Conservation (phyloP, 1,139 yeast genomes). For the Arxiozyma telluris region DNA sequence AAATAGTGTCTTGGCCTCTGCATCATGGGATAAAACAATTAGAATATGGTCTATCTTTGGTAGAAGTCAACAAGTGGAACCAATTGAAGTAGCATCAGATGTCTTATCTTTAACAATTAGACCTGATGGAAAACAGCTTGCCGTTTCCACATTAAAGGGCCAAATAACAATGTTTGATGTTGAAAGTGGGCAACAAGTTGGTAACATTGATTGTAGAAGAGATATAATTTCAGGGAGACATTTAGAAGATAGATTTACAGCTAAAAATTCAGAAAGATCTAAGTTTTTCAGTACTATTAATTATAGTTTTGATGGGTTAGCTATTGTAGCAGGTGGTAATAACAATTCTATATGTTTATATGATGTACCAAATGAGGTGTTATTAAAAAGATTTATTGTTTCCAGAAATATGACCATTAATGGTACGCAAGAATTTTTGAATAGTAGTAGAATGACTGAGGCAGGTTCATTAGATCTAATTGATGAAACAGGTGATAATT, state of each 20-base stretch:
- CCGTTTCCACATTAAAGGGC: slow-evolving; percentile 85
- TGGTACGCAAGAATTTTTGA: slow-evolving; percentile 75
- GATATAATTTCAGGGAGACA: slow-evolving; percentile 88
- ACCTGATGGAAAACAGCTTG: slow-evolving; percentile 86
- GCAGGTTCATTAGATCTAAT: slow-evolving; percentile 79
- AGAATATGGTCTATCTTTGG: slow-evolving; percentile 90
- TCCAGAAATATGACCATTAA: slow-evolving; percentile 85
- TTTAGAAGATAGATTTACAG: slow-evolving; percentile 68
- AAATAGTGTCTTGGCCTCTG: slow-evolving; percentile 71
- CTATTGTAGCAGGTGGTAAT: slow-evolving; percentile 87
- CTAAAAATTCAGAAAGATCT: slow-evolving; percentile 75
- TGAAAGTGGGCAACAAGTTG: slow-evolving; percentile 70
- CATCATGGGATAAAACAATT: slow-evolving; percentile 94
- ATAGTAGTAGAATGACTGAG: slow-evolving; percentile 75
- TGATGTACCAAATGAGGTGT: slow-evolving; percentile 79
- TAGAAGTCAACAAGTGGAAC: slow-evolving; percentile 79
- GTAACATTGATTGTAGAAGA: slow-evolving; percentile 74
- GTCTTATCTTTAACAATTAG: slow-evolving; percentile 78
- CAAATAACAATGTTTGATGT: slow-evolving; percentile 77
- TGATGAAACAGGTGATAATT: slow-evolving; percentile 77
- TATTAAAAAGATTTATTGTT: slow-evolving; percentile 70
- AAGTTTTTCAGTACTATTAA: slow-evolving; percentile 73
- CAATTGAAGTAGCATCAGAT: slow-evolving; percentile 76
- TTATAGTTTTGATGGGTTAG: slow-evolving; percentile 83
- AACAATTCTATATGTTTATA: slow-evolving; percentile 85